Evolutionary conservation across 257 asterid species (phyloP), one percentile per base, ranked within the genome.

Genomic region (Paulownia fortunei): DNA sequence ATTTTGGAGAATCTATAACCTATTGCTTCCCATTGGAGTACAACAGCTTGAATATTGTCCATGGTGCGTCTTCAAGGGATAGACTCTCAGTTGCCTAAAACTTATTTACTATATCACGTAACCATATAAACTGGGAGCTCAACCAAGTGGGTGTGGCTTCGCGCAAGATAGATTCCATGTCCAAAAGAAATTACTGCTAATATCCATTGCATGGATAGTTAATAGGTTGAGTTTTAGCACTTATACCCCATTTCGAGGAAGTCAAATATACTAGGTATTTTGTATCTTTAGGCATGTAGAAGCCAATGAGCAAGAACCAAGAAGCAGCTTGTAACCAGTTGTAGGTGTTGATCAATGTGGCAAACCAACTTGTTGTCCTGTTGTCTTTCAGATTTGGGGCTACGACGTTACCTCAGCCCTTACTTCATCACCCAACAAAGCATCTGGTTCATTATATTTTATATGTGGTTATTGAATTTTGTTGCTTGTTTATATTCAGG

Each of bases 401-500:
- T 65, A n/a, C 36, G 4, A 46, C 15, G 8, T 24, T 36, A 19
- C 69, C 69, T 23, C 55, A 34, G 32, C 69, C 76, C 41, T 12
- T 42, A 58, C 72, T 37, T 41, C n/a, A 41, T 32, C 0, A 46
- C 56, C 61, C 42, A 52, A 27, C 54, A 63, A 54, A 41, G 61
- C 73, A 37, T 52, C 26, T 12, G 2, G 9, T 16, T 23, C 58
- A 44, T 60, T 62, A 18, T 32, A 23, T 27, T 44, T 55, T 61
- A 16, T 74, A 24, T 39, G 30, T 44, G 42, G n/a, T 21, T 74
- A n/a, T 34, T 52, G 41, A 68, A 54, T 23, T 41, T 18, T 70
- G 44, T 13, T 60, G 74, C 46, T 46, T 13, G 77, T 16, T 72
- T 27, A 54, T 44, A 64, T 80, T 75, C 91, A 92, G 97, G 91